A percentile compares a stretch with the other conserved stretches of the same genome.
These are phyloP conservation scores for Microdochium trichocladiopsis DNA, from an alignment of 2,329 filamentous ascomycete genomes.

Conservation along the genomic window DNA sequence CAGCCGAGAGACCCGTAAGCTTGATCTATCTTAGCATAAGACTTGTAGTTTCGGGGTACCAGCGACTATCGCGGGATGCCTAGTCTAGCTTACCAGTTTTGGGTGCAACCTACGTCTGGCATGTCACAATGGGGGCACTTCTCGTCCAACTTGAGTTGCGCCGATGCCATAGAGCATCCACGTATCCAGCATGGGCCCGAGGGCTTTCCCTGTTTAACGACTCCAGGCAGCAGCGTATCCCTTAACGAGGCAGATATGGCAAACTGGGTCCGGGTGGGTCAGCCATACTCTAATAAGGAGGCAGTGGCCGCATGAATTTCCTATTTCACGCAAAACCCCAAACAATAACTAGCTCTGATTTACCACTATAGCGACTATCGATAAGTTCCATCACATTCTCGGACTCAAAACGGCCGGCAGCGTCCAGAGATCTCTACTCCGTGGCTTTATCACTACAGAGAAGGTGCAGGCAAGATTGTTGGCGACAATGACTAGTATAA, in stretches of 20 bases:
- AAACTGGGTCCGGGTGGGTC: neutral
- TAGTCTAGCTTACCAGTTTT: neutral
- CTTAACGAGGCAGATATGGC: neutral
- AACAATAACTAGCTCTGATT: no score
- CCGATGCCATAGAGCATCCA: neutral
- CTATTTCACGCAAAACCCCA: no score
- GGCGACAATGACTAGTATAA: no score
- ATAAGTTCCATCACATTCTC: no score
- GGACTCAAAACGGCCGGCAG: no score
- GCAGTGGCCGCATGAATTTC: no score
- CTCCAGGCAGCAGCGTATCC: no score
- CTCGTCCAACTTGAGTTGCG: neutral
- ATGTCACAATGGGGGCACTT: neutral
- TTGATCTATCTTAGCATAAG: neutral
- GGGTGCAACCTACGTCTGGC: neutral
- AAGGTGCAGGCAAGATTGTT: no score
- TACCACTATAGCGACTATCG: no score
- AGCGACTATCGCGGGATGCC: neutral
- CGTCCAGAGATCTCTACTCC: no score
- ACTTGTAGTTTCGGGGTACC: neutral
- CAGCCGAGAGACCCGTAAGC: neutral
- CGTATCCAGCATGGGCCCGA: neutral
- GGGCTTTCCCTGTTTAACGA: neutral
- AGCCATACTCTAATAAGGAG: neutral
- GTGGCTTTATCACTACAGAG: no score